Percentiles rank a stretch among this genome's conserved stretches.
These are phyloP conservation scores for Penicillium sp. DNA, from an alignment of 2,329 filamentous ascomycete genomes.

Conservation along the genomic window DNA sequence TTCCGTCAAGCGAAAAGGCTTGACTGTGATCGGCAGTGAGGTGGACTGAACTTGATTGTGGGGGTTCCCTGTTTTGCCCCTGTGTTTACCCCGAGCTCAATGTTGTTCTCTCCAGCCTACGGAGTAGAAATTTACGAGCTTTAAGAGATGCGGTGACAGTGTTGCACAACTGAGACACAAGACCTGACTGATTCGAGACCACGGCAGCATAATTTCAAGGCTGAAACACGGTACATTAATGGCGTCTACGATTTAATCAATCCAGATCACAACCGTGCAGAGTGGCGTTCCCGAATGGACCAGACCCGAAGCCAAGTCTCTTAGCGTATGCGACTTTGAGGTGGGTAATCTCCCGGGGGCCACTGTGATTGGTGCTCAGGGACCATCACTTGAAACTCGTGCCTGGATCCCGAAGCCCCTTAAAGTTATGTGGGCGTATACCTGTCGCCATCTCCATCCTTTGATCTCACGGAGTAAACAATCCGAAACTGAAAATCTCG, in stretches of 20 bases:
- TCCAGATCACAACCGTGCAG: constrained; percentile 4
- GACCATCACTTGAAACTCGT: constrained; percentile 1
- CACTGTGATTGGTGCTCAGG: constrained; percentile 13
- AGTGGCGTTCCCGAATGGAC: constrained; percentile 5
- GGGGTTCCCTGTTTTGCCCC: neutral
- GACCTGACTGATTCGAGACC: neutral
- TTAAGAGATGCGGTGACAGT: neutral
- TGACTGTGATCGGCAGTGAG: neutral
- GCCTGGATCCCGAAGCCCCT: constrained; percentile 1
- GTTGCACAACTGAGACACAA: neutral
- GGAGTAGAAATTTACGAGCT: neutral
- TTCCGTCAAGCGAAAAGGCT: neutral
- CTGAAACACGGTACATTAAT: neutral
- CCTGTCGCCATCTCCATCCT: neutral
- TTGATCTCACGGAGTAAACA: neutral
- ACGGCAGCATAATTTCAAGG: neutral
- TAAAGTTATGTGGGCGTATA: neutral
- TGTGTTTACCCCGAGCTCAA: neutral
- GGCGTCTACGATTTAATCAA: constrained; percentile 15
- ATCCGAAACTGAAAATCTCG: neutral
- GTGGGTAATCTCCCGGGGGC: neutral
- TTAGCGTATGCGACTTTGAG: constrained; percentile 17
- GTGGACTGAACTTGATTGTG: neutral
- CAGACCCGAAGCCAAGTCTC: constrained; percentile 23
- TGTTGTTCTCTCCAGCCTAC: neutral